Base-by-base conservation (phyloP, 495 filamentous ascomycete species). In the Aspergillus heteromorphus region DNA sequence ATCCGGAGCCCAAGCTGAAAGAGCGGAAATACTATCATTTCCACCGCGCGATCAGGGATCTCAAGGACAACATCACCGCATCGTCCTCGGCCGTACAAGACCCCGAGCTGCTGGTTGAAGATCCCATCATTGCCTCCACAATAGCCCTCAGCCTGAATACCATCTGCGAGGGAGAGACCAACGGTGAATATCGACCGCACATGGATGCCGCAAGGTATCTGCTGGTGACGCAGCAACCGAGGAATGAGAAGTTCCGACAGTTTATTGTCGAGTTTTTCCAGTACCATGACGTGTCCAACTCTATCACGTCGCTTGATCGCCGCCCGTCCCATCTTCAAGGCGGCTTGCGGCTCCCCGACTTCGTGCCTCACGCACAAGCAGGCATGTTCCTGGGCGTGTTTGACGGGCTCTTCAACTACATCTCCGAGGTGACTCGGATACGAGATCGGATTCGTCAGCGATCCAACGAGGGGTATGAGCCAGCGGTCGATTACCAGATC, bases 231-330 rank as follows among this genome's bases (percentile, higher is more conserved):
- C 84, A 70, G 74, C 80, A 62, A 73, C 82, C 58, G 57, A 80
- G 66, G 65, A 79, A 89, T 49, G 75, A 83, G 36, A 79, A 84
- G 25, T 89, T 91, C 63, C 72, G 82, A 16, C 83, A 84, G 56
- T 95, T 96, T 65, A 87, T 96, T 58, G 80, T 89, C 67, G 91
- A 95, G 68, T 95, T 95, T 75, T 95, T 95, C 73, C 86, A 90
- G 68, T 96, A 95, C 61, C 88, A 95, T 70, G 87, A 91, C 58
- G 84, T 88, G 53, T 87, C 86, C 23, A 89, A 89, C 63, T 85
- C 91, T 36, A 77, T 95, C 49, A 90, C 92, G 23, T 82, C 82
- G 31, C 74, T 86, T 17, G 82, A 84, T 61, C 77, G 75, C 55
- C 72, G 76, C 16, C 77, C 73, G 2, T 72, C 79, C 11, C 72